Evolutionary conservation across 2,329 filamentous ascomycete species (phyloP).

Genomic region (Beauveria pseudobassiana): DNA sequence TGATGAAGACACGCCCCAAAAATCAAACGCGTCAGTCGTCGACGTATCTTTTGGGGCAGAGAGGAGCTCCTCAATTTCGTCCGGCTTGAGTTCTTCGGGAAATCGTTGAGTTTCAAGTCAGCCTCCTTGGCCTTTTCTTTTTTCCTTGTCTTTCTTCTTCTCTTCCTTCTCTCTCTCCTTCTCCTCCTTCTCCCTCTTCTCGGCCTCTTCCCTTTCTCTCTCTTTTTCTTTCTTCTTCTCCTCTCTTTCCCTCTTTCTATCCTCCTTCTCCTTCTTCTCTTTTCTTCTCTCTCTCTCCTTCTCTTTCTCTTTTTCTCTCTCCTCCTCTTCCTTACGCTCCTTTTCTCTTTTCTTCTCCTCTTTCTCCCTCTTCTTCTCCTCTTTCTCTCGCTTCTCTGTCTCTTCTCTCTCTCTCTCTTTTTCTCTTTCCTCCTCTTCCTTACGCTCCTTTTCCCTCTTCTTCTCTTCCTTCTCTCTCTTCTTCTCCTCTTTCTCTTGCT

Average conservation of each 20-base stretch:
- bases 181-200: constrained; percentile 15
- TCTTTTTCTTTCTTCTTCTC: constrained; percentile 13
- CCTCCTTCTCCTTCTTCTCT: constrained; percentile 13
- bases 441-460: constrained; percentile 16
- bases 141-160: constrained; percentile 19
- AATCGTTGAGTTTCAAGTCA: constrained; percentile 13
- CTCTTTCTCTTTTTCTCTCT: constrained; percentile 16
- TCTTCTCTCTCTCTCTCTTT: constrained; percentile 16
- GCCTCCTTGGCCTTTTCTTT: constrained; percentile 18
- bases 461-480: constrained; percentile 16
- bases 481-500: constrained; percentile 29
- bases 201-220: constrained; percentile 17
- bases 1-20: constrained; percentile 43
- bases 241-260: constrained; percentile 15
- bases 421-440: constrained; percentile 20
- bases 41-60: constrained; percentile 22
- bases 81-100: constrained; percentile 28
- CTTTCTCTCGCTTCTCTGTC: constrained; percentile 13
- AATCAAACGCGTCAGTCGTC: constrained; percentile 42
- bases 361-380: constrained; percentile 15
- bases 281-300: not conserved
- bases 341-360: constrained; percentile 15
- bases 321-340: constrained; percentile 15
- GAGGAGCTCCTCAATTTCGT: constrained; percentile 37
- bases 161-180: constrained; percentile 18